These are phyloP conservation scores for Rhazya stricta DNA, from an alignment of 257 asterid genomes.

Conservation along the genomic window DNA sequence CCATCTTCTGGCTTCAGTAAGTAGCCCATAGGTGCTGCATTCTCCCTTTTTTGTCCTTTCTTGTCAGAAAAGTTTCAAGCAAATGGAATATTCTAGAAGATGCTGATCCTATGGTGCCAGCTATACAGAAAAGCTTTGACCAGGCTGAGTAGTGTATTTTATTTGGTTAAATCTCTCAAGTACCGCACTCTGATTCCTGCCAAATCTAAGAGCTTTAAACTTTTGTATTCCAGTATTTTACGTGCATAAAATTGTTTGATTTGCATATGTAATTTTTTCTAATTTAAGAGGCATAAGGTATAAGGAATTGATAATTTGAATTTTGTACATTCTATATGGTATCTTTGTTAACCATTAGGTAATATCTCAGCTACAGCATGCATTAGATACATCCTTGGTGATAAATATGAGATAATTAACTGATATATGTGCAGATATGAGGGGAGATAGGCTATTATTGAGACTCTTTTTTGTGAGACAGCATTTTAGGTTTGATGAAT, in stretches of 20 bases:
- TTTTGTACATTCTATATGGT: not conserved
- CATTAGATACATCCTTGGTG: not conserved
- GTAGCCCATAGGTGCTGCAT: not conserved
- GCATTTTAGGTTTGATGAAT: not conserved
- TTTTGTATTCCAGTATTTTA: not conserved
- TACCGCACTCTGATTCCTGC: not conserved
- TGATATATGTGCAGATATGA: not conserved
- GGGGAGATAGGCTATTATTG: not conserved
- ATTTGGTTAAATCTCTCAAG: not conserved
- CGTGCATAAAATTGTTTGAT: not conserved
- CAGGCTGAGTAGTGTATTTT: not conserved
- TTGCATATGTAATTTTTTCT: too few species aligned
- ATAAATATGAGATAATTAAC: not conserved
- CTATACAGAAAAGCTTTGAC: not conserved
- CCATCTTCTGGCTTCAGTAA: not conserved
- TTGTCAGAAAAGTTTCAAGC: not conserved
- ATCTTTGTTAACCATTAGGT: not conserved
- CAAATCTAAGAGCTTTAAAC: not conserved
- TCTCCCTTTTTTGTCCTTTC: not conserved
- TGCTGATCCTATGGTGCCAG: not conserved
- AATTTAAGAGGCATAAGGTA: not conserved
- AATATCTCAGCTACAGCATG: not conserved
- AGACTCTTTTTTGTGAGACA: not conserved
- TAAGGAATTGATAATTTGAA: not conserved
- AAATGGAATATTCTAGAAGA: not conserved